Percentiles rank a stretch among this genome's conserved stretches.
Evolutionary conservation across 768 basidiomycete genomes (phyloP).

Genomic region (Rhizopogon sp.): DNA sequence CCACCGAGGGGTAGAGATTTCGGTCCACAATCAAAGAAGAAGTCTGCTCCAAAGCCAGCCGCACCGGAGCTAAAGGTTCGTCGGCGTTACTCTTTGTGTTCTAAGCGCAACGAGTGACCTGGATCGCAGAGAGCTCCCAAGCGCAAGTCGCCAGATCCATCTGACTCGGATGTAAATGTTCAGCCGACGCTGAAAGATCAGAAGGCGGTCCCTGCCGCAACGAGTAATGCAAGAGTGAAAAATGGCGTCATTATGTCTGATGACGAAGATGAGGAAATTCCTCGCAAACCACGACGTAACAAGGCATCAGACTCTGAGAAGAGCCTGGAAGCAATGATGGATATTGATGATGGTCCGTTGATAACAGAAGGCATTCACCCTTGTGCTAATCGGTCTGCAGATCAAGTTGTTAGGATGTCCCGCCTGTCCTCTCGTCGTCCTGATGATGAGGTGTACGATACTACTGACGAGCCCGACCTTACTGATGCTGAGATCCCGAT

Average conservation of each 20-base stretch:
- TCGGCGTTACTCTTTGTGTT: not conserved
- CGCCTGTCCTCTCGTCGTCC: slow-evolving; percentile 13
- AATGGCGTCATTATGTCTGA: slow-evolving; percentile 55
- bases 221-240: slow-evolving; percentile 31
- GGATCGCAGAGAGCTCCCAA: slow-evolving; percentile 30
- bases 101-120: slow-evolving; percentile 10
- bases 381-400: slow-evolving; percentile 15
- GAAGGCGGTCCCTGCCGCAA: slow-evolving; percentile 4
- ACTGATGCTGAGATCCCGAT: slow-evolving; percentile 20
- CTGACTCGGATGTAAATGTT: slow-evolving; percentile 27
- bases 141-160: slow-evolving; percentile 39
- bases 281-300: slow-evolving; percentile 19
- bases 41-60: not conserved
- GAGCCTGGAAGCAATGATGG: slow-evolving; percentile 63
- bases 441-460: slow-evolving; percentile 23
- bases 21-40: not conserved
- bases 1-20: not conserved
- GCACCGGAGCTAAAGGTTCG: slow-evolving; percentile 5
- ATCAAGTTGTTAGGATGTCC: slow-evolving; percentile 19
- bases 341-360: slow-evolving; percentile 65
- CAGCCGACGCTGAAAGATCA: slow-evolving; percentile 3
- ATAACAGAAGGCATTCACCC: not conserved
- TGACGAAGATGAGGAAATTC: slow-evolving; percentile 42
- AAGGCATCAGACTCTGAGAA: slow-evolving; percentile 38
- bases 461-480: slow-evolving; percentile 25